Evolutionary conservation across 805 yeast genomes (phyloP), one percentile per base, ranked within the genome.

Genomic region (Spencermartinsiella europaea): DNA sequence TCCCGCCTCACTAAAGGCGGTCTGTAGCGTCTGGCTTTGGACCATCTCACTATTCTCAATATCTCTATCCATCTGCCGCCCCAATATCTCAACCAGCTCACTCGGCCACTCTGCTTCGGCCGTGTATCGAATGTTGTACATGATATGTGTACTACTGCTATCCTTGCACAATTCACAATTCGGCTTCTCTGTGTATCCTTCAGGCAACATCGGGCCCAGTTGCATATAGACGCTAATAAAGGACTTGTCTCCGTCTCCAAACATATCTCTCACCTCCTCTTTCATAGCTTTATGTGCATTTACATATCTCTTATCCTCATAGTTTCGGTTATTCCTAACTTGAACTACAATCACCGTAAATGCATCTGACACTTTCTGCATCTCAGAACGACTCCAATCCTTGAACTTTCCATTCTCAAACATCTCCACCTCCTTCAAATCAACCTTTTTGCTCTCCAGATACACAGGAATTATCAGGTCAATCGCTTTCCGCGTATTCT

Each of bases 51-150:
- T n/a, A n/a, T n/a, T n/a, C n/a, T n/a, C n/a, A n/a, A n/a, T n/a
- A n/a, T 15, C 21, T 21, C 40, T 20, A 12, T 46, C 49, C 12
- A 41, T 40, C 15, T 4, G 7, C 16, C 41, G 34, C 21, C 40
- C 12, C 4, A 21, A 5, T 21, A 21, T 7, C 34, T 46, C 49
- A 16, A 37, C 22, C 5, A 4, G 15, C 4, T 31, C 36, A 28
- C 40, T 34, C 14, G 38, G 34, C 12, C 21, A 20, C 21, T 46
- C 49, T n/a, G n/a, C n/a, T n/a, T n/a, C n/a, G n/a, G n/a, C n/a
- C n/a, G n/a, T n/a, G n/a, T n/a, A n/a, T n/a, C n/a, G n/a, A n/a
- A n/a, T n/a, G n/a, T n/a, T n/a, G n/a, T n/a, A n/a, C n/a, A n/a
- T n/a, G n/a, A n/a, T n/a, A n/a, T n/a, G n/a, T n/a, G n/a, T n/a